phyloP scores from a whole-genome alignment of 805 yeast species.

The Myxozyma geophila region DNA sequence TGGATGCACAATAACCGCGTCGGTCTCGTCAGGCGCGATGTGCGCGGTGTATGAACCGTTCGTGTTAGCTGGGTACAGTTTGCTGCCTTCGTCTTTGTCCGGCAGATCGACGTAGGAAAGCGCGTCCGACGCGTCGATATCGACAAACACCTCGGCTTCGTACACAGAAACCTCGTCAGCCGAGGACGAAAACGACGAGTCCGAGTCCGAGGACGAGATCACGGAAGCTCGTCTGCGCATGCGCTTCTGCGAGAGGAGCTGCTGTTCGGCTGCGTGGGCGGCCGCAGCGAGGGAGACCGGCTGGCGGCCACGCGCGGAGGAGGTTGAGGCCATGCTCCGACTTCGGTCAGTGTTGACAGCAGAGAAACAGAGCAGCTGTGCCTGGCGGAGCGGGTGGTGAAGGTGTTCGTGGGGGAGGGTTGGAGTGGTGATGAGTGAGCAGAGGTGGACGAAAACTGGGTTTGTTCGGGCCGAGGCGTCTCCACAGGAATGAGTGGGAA shows the following conservation, averaged over 20 bases:
- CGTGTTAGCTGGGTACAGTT: constrained; percentile 22
- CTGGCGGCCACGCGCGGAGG: constrained; percentile 13
- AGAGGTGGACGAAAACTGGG: background rate
- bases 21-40: constrained; percentile 4
- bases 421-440: background rate
- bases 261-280: constrained; percentile 19
- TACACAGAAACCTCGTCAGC: constrained; percentile 31
- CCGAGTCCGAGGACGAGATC: constrained; percentile 8
- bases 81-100: constrained; percentile 26
- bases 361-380: background rate
- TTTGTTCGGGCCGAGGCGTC: no score
- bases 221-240: constrained; percentile 5
- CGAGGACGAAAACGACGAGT: constrained; percentile 19
- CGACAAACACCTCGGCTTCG: constrained; percentile 34
- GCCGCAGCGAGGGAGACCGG: constrained; percentile 25
- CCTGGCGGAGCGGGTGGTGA: background rate
- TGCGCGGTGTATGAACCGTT: constrained; percentile 12
- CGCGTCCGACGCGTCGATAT: constrained; percentile 18
- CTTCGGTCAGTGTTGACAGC: background rate
- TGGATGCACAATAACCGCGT: constrained; percentile 4
- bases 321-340: constrained; percentile 10
- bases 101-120: constrained; percentile 12
- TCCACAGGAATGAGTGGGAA: no score
- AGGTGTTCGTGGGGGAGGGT: background rate
- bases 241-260: constrained; percentile 5